phyloP scores from a whole-genome alignment of 257 asterid species.

The Nicotiana sylvestris region DNA sequence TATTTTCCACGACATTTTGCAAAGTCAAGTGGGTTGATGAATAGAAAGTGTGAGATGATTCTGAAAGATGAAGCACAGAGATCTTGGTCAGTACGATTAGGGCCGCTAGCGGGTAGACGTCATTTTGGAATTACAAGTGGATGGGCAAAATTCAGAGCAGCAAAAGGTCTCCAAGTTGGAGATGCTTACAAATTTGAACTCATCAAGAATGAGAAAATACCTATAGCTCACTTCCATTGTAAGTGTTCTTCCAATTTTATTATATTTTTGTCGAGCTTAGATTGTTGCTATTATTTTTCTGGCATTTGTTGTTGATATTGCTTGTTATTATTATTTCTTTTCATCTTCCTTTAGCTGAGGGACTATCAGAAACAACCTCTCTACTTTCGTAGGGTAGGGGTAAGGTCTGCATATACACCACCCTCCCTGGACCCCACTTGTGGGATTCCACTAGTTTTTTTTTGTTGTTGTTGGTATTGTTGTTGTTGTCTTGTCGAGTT shows the following conservation, averaged over 20 bases:
- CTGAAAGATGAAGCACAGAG: not conserved
- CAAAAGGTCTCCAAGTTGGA: slow-evolving; percentile 18
- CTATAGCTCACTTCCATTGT: slow-evolving; percentile 9
- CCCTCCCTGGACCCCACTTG: no score
- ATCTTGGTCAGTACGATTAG: slow-evolving; percentile 2
- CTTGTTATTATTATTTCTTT: no score
- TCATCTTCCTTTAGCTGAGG: no score
- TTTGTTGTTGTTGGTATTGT: no score
- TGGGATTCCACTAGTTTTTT: no score
- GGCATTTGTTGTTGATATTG: no score
- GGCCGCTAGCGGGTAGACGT: no score
- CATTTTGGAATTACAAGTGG: not conserved
- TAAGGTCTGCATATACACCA: no score
- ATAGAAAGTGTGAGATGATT: not conserved
- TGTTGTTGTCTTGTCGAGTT: not conserved
- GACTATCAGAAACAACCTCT: no score
- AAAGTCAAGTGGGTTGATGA: slow-evolving; percentile 5
- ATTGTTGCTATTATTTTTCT: no score
- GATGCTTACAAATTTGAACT: slow-evolving; percentile 24
- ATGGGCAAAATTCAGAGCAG: not conserved
- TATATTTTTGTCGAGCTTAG: not conserved
- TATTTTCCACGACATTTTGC: slow-evolving; percentile 6
- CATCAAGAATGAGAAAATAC: slow-evolving; percentile 12
- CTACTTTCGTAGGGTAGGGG: no score
- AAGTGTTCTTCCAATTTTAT: not conserved